A percentile compares a stretch with the other conserved stretches of the same genome.
Evolutionary conservation across 176 grass and related monocot genomes (phyloP).

Genomic region (Tuctoria greenei): DNA sequence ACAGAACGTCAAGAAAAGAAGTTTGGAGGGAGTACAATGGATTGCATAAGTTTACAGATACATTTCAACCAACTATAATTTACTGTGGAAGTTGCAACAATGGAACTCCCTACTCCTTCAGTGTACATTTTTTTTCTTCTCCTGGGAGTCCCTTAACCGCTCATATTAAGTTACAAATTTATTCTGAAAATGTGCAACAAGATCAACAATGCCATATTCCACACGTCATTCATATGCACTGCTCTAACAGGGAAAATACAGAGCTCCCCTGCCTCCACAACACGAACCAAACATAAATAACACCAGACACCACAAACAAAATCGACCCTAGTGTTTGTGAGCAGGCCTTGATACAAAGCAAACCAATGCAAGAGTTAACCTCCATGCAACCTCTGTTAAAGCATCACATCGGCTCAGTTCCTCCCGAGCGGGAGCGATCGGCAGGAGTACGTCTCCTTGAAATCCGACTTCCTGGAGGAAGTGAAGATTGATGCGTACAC

Average conservation of each 20-base stretch:
- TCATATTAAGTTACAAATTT: conserved; percentile 1
- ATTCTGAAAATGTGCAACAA: conserved; percentile 23
- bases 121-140: background rate
- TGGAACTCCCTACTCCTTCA: background rate
- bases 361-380: conserved; percentile 23
- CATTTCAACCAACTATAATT: background rate
- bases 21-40: too few relatives aligned
- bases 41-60: background rate
- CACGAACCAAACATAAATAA: conserved; percentile 25
- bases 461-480: conserved; percentile 79
- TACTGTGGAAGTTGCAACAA: background rate
- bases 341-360: background rate
- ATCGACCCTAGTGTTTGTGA: background rate
- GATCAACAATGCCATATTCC: conserved; percentile 22
- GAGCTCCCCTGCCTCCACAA: background rate
- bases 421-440: conserved; percentile 81
- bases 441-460: conserved; percentile 83
- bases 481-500: conserved; percentile 95
- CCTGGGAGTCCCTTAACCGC: background rate
- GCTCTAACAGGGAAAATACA: background rate
- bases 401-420: conserved; percentile 44
- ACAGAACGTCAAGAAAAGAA: too few relatives aligned
- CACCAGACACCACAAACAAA: background rate
- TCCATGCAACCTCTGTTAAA: background rate
- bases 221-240: background rate